A percentile compares a stretch with the other conserved stretches of the same genome.
Conservation (phyloP, 225 moss, liverwort and hornwort species). For the Rhytidiadelphus loreus region DNA sequence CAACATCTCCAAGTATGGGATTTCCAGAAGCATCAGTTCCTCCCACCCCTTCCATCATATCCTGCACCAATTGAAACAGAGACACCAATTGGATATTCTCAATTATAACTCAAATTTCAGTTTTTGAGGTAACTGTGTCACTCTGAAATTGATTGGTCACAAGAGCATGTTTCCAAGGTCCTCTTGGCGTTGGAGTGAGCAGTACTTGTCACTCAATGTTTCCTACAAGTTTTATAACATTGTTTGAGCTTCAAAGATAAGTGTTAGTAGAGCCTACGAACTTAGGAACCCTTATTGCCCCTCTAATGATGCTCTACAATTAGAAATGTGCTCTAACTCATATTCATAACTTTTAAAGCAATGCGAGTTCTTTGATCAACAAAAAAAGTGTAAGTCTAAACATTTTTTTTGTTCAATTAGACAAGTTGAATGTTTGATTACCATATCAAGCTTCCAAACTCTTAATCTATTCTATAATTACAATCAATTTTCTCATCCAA, state of each 20-base stretch:
- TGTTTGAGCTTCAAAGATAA: neutral
- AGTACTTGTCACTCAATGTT: neutral
- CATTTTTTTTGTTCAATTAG: neutral
- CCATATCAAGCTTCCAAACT: neutral
- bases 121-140: neutral
- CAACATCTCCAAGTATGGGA: conserved; percentile 79
- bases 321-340: neutral
- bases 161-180: neutral
- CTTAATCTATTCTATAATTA: neutral
- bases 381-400: neutral
- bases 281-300: too few relatives aligned
- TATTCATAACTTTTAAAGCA: neutral
- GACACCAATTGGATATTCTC: neutral
- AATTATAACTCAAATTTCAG: neutral
- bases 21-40: conserved; percentile 86
- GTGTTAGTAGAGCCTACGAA: too few relatives aligned
- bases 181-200: neutral
- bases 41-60: conserved; percentile 71
- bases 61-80: conserved; percentile 8
- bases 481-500: neutral
- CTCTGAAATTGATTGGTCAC: neutral
- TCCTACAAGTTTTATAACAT: neutral
- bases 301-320: neutral
- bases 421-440: neutral
- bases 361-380: neutral